Evolutionary conservation across 495 filamentous ascomycete species (phyloP), one percentile per base, ranked within the genome.

Genomic region (Penicillium angulare): DNA sequence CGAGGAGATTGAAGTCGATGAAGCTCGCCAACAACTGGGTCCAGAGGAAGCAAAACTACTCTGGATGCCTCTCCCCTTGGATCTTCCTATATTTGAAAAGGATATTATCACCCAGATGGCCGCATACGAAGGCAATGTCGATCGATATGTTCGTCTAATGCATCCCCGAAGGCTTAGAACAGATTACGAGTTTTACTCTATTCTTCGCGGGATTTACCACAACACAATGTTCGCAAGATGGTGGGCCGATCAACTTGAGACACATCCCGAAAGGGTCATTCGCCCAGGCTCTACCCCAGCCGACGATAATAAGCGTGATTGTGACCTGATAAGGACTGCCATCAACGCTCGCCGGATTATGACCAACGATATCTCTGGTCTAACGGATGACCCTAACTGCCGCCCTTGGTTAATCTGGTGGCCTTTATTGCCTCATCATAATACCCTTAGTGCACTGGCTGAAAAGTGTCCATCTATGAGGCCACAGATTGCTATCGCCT

Each of bases 181-280:
- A 4, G 33, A 53, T 22, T 2, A 2, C 40, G 64, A 65, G 44
- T 46, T 35, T 38, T 23, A 49, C 22, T 63, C 53, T 53, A 20
- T 63, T 32, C 32, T 63, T 21, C 48, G 59, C 29, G 64, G 61
- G 0, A 63, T 67, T 27, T 61, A 65, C 43, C 56, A 67, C 52
- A 47, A 50, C 47, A 52, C 61, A 44, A 56, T 32, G n/a, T 67
- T 65, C 35, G 57, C 56, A 16, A 52, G 49, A 33, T 63, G 60
- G 57, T 67, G 66, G 56, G 45, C 56, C 24, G 33, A 58, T 47
- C 55, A 58, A 29, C 43, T 58, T 16, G 45, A 58, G 43, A 44
- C 44, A 15, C 52, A 59, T 33, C 56, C 51, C 32, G 16, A 26
- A 17, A 13, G 56, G 20, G 24, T 9, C 31, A 43, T 47, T 21